phyloP scores from a whole-genome alignment of 768 basidiomycete genomes.

The Tephrocybe sp. region DNA sequence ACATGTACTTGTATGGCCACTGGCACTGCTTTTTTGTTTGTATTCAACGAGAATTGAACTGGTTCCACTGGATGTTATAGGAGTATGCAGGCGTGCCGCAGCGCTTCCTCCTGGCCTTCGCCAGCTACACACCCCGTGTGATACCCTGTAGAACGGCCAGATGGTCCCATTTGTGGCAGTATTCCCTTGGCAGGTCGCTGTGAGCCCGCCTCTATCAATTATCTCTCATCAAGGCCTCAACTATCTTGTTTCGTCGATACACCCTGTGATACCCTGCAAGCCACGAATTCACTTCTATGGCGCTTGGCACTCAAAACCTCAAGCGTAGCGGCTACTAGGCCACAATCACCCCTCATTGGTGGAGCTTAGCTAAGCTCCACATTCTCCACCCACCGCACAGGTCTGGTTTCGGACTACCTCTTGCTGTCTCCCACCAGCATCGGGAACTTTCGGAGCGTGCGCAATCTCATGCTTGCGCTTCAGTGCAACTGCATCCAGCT shows the following conservation, averaged over 20 bases:
- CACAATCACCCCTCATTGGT: neutral
- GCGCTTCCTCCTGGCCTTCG: neutral
- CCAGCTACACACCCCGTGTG: no score
- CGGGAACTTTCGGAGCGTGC: conserved; percentile 1
- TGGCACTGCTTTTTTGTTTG: neutral
- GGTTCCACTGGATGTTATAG: neutral
- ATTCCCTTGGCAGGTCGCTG: neutral
- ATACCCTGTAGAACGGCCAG: neutral
- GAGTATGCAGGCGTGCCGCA: neutral
- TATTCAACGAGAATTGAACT: neutral
- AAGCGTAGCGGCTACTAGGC: neutral
- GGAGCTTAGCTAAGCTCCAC: neutral
- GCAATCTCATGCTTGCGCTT: neutral
- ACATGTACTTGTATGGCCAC: neutral
- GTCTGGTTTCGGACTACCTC: neutral
- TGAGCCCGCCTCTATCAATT: neutral
- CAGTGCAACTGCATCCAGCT: neutral
- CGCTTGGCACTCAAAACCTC: neutral
- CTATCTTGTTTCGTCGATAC: neutral
- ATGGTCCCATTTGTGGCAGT: neutral
- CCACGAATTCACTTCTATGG: neutral
- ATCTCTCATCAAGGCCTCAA: neutral
- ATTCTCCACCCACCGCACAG: neutral
- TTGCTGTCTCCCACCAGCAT: neutral
- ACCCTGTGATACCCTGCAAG: neutral